Percentiles rank a stretch among this genome's conserved stretches.
These are phyloP conservation scores for Pythium sukuiense DNA, from an alignment of 352 stramenopile species.

Conservation along the genomic window DNA sequence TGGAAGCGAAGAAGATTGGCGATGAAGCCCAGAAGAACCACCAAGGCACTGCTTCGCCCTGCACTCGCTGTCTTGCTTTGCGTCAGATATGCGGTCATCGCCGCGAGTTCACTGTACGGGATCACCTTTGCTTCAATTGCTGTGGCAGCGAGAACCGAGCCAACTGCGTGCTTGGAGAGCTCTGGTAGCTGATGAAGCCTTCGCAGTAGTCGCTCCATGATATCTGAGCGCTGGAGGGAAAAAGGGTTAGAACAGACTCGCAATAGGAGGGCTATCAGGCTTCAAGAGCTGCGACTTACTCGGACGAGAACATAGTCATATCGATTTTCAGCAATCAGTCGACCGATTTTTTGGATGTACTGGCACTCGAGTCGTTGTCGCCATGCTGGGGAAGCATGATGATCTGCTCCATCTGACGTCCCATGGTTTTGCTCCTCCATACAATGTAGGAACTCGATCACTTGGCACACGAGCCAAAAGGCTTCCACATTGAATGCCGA, in stretches of 20 bases:
- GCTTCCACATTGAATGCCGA: slow-evolving; percentile 55
- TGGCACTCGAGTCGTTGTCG: slow-evolving; percentile 38
- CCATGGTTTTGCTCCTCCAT: not conserved
- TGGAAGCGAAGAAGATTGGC: slow-evolving; percentile 40
- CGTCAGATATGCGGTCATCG: slow-evolving; percentile 41
- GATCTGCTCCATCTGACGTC: not conserved
- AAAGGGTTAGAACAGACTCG: not conserved
- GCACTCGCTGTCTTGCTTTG: slow-evolving; percentile 12
- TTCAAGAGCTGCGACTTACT: slow-evolving; percentile 29
- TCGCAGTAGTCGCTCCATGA: slow-evolving; percentile 41
- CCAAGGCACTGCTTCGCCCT: slow-evolving; percentile 14
- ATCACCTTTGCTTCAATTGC: slow-evolving; percentile 61
- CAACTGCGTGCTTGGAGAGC: slow-evolving; percentile 47
- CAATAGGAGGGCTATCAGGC: too few species aligned
- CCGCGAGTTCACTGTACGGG: slow-evolving; percentile 45
- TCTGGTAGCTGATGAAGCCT: slow-evolving; percentile 47
- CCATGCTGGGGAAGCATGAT: not conserved
- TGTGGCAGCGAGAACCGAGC: slow-evolving; percentile 54
- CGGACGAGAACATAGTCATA: slow-evolving; percentile 57
- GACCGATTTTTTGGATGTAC: slow-evolving; percentile 52
- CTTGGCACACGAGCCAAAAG: slow-evolving; percentile 44
- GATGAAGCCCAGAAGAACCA: slow-evolving; percentile 38
- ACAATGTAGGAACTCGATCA: slow-evolving; percentile 45
- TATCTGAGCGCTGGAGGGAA: slow-evolving; percentile 37
- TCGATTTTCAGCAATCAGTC: slow-evolving; percentile 41